phyloP scores from a whole-genome alignment of 2,329 filamentous ascomycete genomes.

The Fusarium sp. region DNA sequence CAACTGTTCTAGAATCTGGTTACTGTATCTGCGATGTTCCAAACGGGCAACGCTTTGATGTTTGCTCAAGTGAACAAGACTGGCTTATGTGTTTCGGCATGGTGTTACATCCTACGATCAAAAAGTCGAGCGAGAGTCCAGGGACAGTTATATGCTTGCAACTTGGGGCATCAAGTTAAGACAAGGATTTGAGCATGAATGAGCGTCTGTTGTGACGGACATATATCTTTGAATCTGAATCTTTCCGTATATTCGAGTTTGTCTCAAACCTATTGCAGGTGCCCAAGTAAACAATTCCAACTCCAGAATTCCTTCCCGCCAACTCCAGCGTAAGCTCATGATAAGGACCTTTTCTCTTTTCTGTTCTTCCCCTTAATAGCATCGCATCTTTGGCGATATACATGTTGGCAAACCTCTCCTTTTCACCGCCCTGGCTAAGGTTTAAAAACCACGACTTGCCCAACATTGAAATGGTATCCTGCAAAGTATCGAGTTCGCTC shows the following conservation, averaged over 20 bases:
- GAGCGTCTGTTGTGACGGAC: conserved; percentile 22
- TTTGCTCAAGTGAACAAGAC: conserved; percentile 17
- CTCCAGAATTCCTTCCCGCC: conserved; percentile 36
- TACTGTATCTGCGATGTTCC: not conserved
- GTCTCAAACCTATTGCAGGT: conserved; percentile 34
- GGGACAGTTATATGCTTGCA: conserved; percentile 20
- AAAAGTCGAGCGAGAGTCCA: not conserved
- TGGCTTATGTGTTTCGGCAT: not conserved
- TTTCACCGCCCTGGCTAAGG: conserved; percentile 2
- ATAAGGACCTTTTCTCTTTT: conserved; percentile 34
- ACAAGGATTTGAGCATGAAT: conserved; percentile 30
- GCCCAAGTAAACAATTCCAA: conserved; percentile 33
- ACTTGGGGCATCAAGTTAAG: conserved; percentile 31
- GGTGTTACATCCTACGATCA: not conserved
- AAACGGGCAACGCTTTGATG: conserved; percentile 1
- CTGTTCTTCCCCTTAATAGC: conserved; percentile 11
- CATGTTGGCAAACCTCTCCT: not conserved
- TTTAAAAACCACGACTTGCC: conserved; percentile 1
- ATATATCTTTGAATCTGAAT: conserved; percentile 28
- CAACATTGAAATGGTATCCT: conserved; percentile 15
- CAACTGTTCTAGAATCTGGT: not conserved
- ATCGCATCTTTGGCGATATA: conserved; percentile 8
- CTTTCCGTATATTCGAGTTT: conserved; percentile 26
- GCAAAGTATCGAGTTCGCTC: conserved; percentile 33
- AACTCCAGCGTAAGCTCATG: conserved; percentile 44